Percentiles rank a stretch among this genome's conserved stretches.
Conservation (phyloP, 78 protist species). For the Corallochytrium limacisporum region DNA sequence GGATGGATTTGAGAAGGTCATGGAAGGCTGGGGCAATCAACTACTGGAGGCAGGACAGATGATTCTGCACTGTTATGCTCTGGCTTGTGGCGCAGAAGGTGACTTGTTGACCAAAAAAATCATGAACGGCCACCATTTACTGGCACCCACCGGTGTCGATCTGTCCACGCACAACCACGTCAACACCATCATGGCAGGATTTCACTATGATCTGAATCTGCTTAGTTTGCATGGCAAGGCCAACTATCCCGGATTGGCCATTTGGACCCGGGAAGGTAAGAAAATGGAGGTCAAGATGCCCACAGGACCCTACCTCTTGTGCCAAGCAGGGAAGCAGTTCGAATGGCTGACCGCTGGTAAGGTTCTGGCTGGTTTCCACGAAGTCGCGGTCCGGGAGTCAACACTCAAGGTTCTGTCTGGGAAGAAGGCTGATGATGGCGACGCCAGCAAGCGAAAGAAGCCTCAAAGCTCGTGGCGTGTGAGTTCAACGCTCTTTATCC, state of each 20-base stretch:
- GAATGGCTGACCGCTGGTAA: conserved; percentile 74
- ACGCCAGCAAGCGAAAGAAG: conserved; percentile 25
- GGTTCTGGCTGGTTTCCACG: conserved; percentile 71
- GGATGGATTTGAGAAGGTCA: background rate
- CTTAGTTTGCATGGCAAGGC: conserved; percentile 72
- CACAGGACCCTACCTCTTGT: no score
- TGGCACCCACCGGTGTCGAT: conserved; percentile 84
- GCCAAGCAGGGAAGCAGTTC: conserved; percentile 78
- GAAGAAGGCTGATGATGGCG: background rate
- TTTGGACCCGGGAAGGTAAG: conserved; percentile 23
- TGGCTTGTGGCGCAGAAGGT: no score
- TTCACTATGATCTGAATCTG: conserved; percentile 73
- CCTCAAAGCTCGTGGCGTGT: conserved; percentile 58
- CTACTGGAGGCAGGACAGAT: conserved; percentile 22
- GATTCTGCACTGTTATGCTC: conserved; percentile 31
- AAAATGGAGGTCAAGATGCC: conserved; percentile 31
- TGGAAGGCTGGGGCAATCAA: conserved; percentile 41
- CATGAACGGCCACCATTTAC: conserved; percentile 68
- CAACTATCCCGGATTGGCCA: conserved; percentile 53
- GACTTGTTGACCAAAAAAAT: conserved; percentile 35
- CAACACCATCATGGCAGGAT: conserved; percentile 63
- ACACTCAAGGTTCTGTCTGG: conserved; percentile 18
- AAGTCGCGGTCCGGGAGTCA: conserved; percentile 53
- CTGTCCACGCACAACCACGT: conserved; percentile 21
- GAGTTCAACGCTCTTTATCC: conserved; percentile 71